phyloP scores from a whole-genome alignment of 2,329 filamentous ascomycete species.

The Rutstroemia sp. region DNA sequence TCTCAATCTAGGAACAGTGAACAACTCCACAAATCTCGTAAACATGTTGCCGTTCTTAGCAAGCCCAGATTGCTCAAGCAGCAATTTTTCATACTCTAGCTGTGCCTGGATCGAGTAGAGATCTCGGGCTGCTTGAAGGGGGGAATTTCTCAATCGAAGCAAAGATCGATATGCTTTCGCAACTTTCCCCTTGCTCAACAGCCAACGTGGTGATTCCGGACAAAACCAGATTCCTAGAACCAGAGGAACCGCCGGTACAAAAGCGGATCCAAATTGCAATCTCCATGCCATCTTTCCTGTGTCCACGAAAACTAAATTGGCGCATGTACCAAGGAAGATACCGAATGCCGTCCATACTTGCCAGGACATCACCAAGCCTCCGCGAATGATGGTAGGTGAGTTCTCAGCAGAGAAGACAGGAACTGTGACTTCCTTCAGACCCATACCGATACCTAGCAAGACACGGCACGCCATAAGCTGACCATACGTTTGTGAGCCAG shows the following conservation, averaged over 20 bases:
- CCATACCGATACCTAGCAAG: constrained; percentile 55
- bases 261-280: constrained; percentile 55
- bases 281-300: constrained; percentile 54
- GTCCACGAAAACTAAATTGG: constrained; percentile 57
- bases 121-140: constrained; percentile 54
- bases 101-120: constrained; percentile 53
- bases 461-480: constrained; percentile 50
- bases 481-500: constrained; percentile 49
- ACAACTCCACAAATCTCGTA: constrained; percentile 55
- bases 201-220: constrained; percentile 60
- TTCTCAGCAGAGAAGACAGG: constrained; percentile 49
- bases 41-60: constrained; percentile 38
- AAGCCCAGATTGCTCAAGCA: constrained; percentile 33
- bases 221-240: constrained; percentile 51
- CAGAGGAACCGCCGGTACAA: constrained; percentile 57
- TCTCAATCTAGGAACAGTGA: constrained; percentile 61
- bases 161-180: constrained; percentile 49
- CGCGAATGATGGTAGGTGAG: constrained; percentile 44
- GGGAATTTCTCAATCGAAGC: constrained; percentile 47
- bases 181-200: constrained; percentile 53
- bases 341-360: constrained; percentile 50
- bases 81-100: constrained; percentile 36
- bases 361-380: constrained; percentile 48
- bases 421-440: constrained; percentile 44
- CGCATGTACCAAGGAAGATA: constrained; percentile 59